Evolutionary conservation across 306 rosid genomes (phyloP), one percentile per base, ranked within the genome.

Genomic region (Spatholobus suberectus): DNA sequence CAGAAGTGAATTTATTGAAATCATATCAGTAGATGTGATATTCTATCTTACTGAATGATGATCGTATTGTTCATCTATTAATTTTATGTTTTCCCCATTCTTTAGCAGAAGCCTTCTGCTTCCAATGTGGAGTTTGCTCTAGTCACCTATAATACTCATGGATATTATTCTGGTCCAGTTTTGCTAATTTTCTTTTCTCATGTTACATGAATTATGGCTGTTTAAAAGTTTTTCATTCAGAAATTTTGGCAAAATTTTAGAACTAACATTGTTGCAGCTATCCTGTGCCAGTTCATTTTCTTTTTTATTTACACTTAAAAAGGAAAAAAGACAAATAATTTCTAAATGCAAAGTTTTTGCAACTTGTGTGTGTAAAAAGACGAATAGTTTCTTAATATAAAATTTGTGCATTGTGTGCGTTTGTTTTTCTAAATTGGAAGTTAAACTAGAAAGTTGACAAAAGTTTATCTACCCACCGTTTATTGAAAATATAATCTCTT

Each of bases 91-190:
- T 81, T 65, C 70, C 54, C 73, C 46, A 65, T 55, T 85, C 58
- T 83, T 76, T 76, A 87, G 78, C 98, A 96, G 99, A 94, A 94
- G 84, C 88, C 90, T 24, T 72, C 85, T 8, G 87, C 80, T 72
- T 85, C 96, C 82, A 83, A 73, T 27, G 66, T 88, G 51, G 98
- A 96, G 92, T 85, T 92, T 77, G 89, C 94, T 52, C 49, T 96
- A 73, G 98, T 94, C 89, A 89, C 90, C 14, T 94, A 79, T 86
- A 85, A 89, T 84, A 91, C 98, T 69, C 98, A 91, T 80, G 99
- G 99, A 89, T 91, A 94, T 52, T 94, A 91, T 87, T 96, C 94
- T 83, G 97, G 99, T 96, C 89, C 26, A 81, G 73, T 46, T 73
- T 85, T 89, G 81, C 78, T 67, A 23, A 5, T 83, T 62, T 76